Evolutionary conservation across 371 early-diverging fungal genomes (phyloP).

Genomic region (Amoeboaphelidium protococcarum): DNA sequence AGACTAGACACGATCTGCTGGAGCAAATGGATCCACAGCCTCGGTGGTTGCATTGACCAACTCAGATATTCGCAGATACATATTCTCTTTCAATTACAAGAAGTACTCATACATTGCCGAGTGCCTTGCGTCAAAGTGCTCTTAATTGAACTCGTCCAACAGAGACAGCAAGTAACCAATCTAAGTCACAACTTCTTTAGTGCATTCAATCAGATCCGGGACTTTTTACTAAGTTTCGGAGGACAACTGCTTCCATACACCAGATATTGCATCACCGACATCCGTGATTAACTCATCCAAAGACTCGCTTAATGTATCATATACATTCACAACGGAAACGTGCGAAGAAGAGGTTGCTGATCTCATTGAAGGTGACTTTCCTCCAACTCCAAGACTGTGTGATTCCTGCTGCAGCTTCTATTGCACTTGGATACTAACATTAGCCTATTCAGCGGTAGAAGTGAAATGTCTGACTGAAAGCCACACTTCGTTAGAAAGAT

Average conservation of each 20-base stretch:
- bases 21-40: constrained; percentile 11
- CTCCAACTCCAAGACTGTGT: neutral
- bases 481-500: constrained; percentile 13
- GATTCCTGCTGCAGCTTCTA: neutral
- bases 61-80: constrained; percentile 13
- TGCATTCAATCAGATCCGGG: constrained; percentile 2
- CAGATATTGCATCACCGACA: neutral
- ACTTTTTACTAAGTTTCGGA: too few relatives aligned
- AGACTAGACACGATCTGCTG: constrained; percentile 8
- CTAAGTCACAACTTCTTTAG: constrained; percentile 12
- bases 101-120: constrained; percentile 1
- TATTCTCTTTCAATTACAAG: constrained; percentile 5
- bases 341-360: neutral
- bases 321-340: too few relatives aligned
- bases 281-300: neutral
- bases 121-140: constrained; percentile 4
- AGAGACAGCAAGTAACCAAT: constrained; percentile 18
- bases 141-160: constrained; percentile 15
- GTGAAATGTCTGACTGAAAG: neutral
- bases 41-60: constrained; percentile 12
- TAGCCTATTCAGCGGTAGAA: neutral
- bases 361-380: neutral
- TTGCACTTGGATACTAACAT: neutral
- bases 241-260: too few relatives aligned
- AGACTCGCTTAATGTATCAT: neutral